Base-by-base conservation (phyloP, 139 green algal genomes). In the Auxenochlorella pyrenoidosa region DNA sequence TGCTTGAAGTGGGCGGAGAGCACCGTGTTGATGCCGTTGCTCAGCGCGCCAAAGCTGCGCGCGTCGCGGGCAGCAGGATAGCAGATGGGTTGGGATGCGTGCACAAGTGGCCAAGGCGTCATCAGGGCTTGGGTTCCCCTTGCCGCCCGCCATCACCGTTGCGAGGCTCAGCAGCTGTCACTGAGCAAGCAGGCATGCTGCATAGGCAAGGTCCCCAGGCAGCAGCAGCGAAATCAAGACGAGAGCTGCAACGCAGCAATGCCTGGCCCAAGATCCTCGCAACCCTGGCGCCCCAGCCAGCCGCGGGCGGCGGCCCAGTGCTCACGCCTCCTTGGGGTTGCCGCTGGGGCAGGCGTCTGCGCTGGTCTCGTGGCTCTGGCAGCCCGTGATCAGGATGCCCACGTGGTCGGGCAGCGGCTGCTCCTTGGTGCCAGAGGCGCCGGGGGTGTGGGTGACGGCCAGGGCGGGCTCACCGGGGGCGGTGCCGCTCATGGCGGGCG, bases 301-400 rank as follows among this genome's bases (percentile, higher is more conserved):
- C 47, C 47, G 47, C 47, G 10, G 32, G 21, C 18, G 66, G 66
- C 32, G 30, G 54, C 54, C 54, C 54, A 63, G n/a, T n/a, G n/a
- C 79, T 84, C n/a, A 84, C 16, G 94, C 92, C 66, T 94, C 87
- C 34, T 59, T 36, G 15, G 91, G 84, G 88, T 94, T 85, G 34
- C 93, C 93, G 70, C 59, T 87, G 63, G 93, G 93, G 89, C 92
- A 95, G 0, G 92, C 92, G 60, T 96, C 94, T 0, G 94, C 94
- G 40, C 70, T 89, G 30, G 92, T 96, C 90, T 96, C 93, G 32
- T 94, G 54, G 41, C 87, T 59, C 92, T 94, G 72, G 86, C 92
- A 94, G 68, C 93, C 93, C 12, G 94, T 94, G 85, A 96, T 94
- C 54, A 96, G 92, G 63, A 95, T 88, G 66, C 91, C 94, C 32